Conservation (phyloP, 768 basidiomycete genomes). For the Baorangia bicolor region DNA sequence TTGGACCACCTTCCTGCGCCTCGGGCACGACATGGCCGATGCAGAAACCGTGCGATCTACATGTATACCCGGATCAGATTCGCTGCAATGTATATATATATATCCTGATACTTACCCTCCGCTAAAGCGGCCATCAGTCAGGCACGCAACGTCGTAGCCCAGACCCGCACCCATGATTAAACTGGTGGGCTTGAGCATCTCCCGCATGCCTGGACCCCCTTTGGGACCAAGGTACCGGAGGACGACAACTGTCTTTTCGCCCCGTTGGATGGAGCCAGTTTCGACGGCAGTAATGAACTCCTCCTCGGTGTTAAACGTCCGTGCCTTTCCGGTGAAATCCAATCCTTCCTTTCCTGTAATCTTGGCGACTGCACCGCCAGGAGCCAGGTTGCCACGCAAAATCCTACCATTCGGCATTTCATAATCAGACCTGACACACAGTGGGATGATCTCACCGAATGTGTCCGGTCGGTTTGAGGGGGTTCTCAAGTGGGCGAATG, state of each 20-base stretch:
- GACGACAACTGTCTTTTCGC: constrained; percentile 96
- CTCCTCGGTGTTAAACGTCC: constrained; percentile 89
- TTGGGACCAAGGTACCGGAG: constrained; percentile 95
- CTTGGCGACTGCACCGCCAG: constrained; percentile 94
- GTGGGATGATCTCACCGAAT: constrained; percentile 56
- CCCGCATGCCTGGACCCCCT: constrained; percentile 98
- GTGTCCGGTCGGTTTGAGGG: constrained; percentile 89
- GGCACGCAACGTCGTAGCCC: constrained; percentile 91
- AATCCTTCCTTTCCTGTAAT: constrained; percentile 96
- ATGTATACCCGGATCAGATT: constrained; percentile 14
- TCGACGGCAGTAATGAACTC: constrained; percentile 88
- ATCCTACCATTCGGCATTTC: constrained; percentile 50
- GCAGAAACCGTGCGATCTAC: constrained; percentile 92
- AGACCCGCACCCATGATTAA: constrained; percentile 98
- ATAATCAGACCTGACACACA: constrained; percentile 1
- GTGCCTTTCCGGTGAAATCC: constrained; percentile 86
- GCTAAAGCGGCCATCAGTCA: constrained; percentile 97
- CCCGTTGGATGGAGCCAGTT: constrained; percentile 82
- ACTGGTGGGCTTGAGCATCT: constrained; percentile 98
- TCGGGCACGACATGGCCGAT: constrained; percentile 98
- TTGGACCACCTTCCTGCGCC: constrained; percentile 91
- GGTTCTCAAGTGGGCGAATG: constrained; percentile 81
- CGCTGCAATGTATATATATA: constrained; percentile 7
- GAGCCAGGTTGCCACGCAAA: constrained; percentile 87
- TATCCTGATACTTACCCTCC: constrained; percentile 71